Conservation (phyloP, 2,329 filamentous ascomycete species). For the Pseudogymnoascus destructans region DNA sequence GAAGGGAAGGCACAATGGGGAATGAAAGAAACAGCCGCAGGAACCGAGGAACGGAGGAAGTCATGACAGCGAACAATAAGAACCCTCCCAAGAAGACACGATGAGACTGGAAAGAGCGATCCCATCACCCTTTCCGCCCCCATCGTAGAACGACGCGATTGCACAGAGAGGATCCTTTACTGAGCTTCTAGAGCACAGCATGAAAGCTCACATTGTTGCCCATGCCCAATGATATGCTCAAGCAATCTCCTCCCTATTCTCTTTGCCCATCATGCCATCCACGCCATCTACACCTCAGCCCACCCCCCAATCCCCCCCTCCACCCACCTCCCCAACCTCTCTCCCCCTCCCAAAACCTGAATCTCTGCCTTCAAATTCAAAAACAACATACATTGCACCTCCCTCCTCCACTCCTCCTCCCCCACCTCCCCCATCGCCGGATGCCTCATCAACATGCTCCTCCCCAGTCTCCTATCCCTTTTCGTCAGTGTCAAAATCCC, state of each 20-base stretch:
- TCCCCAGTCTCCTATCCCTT: conserved; percentile 45
- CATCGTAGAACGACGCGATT: neutral
- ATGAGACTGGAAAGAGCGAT: neutral
- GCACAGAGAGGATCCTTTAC: neutral
- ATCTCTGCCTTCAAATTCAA: conserved; percentile 67
- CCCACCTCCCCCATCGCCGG: conserved; percentile 20
- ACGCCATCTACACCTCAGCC: neutral
- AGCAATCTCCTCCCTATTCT: neutral
- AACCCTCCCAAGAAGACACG: neutral
- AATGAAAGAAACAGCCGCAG: neutral
- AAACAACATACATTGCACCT: conserved; percentile 62
- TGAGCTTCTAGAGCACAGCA: neutral
- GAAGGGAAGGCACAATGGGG: neutral
- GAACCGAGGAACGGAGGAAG: neutral
- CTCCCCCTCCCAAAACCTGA: conserved; percentile 45
- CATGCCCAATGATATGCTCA: neutral
- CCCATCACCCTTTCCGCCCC: neutral
- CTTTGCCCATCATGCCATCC: neutral
- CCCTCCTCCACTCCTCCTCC: conserved; percentile 33
- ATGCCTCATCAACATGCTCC: conserved; percentile 37
- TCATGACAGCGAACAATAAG: neutral
- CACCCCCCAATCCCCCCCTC: conserved; percentile 13
- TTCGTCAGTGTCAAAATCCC: conserved; percentile 29
- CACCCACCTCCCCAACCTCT: conserved; percentile 22
- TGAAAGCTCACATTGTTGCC: neutral